phyloP scores from a whole-genome alignment of 225 moss, liverwort and hornwort genomes.

The Climacium dendroides region DNA sequence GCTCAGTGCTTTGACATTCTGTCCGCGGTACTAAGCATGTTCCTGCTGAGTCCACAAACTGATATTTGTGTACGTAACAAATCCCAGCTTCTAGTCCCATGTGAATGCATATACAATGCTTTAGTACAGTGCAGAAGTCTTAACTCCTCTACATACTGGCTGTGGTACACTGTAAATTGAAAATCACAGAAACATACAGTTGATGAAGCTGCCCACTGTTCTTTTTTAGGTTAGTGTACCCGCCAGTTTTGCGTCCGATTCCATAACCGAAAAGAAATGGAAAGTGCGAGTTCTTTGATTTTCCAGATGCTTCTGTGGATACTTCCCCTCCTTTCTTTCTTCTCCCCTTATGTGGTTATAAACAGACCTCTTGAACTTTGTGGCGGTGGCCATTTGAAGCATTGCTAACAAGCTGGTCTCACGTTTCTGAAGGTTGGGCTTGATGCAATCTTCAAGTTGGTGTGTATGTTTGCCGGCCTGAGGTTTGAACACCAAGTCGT shows the following conservation, averaged over 20 bases:
- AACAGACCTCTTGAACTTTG: background rate
- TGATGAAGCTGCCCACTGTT: conserved; percentile 5
- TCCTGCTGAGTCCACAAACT: background rate
- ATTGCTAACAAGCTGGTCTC: background rate
- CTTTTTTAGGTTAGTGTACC: conserved; percentile 12
- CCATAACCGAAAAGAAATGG: conserved; percentile 1
- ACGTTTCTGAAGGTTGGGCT: background rate
- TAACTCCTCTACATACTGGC: conserved; percentile 3
- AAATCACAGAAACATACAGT: background rate
- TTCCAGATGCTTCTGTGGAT: conserved; percentile 4
- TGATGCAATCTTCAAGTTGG: background rate
- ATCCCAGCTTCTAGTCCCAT: conserved; percentile 8
- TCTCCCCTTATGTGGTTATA: background rate
- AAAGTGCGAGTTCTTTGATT: conserved; percentile 9
- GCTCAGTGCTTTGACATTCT: conserved; percentile 16
- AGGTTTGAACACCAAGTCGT: background rate
- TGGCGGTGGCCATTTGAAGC: background rate
- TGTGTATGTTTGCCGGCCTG: background rate
- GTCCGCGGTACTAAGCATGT: conserved; percentile 12
- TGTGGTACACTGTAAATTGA: conserved; percentile 21
- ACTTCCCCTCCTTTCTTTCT: background rate
- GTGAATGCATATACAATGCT: conserved; percentile 5
- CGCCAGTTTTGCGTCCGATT: conserved; percentile 9
- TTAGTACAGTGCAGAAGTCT: conserved; percentile 13
- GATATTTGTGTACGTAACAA: conserved; percentile 17